phyloP scores from a whole-genome alignment of 805 yeast genomes.

The Lachancea fermentati region DNA sequence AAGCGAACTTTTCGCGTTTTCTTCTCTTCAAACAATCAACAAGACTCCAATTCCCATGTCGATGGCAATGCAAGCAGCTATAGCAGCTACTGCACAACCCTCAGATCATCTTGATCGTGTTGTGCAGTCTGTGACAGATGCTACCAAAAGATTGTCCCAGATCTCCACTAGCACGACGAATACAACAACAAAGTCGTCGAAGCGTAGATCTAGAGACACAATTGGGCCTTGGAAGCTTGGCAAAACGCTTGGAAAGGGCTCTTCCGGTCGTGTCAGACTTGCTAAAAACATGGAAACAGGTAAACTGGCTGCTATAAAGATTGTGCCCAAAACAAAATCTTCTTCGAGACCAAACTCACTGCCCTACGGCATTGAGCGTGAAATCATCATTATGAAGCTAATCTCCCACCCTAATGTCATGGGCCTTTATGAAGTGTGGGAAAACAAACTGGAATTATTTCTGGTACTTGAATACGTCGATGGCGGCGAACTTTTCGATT shows the following conservation, averaged over 20 bases:
- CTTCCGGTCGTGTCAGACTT: constrained; percentile 72
- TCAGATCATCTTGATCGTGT: constrained; percentile 26
- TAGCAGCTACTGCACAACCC: constrained; percentile 5
- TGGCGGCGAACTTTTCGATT: constrained; percentile 82
- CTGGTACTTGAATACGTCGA: constrained; percentile 77
- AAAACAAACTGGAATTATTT: constrained; percentile 82
- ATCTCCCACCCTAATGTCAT: constrained; percentile 91
- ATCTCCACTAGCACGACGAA: constrained; percentile 23
- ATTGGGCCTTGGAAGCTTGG: constrained; percentile 86
- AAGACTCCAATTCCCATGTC: constrained; percentile 4
- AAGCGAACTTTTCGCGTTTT: neutral
- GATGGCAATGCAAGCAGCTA: constrained; percentile 26
- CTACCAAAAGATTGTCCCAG: constrained; percentile 32
- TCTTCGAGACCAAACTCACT: constrained; percentile 51
- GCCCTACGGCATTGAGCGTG: constrained; percentile 95
- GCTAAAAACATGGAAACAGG: constrained; percentile 68
- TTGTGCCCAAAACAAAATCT: constrained; percentile 53
- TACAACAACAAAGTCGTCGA: constrained; percentile 26
- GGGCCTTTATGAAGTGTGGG: constrained; percentile 96
- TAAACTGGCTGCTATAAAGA: constrained; percentile 77
- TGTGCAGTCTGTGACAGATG: constrained; percentile 32
- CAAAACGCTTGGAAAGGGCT: constrained; percentile 73
- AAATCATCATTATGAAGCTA: constrained; percentile 93
- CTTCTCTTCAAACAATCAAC: neutral
- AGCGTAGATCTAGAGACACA: constrained; percentile 32